Evolutionary conservation across 768 basidiomycete species (phyloP), one percentile per base, ranked within the genome.

Genomic region (Russula virescens): DNA sequence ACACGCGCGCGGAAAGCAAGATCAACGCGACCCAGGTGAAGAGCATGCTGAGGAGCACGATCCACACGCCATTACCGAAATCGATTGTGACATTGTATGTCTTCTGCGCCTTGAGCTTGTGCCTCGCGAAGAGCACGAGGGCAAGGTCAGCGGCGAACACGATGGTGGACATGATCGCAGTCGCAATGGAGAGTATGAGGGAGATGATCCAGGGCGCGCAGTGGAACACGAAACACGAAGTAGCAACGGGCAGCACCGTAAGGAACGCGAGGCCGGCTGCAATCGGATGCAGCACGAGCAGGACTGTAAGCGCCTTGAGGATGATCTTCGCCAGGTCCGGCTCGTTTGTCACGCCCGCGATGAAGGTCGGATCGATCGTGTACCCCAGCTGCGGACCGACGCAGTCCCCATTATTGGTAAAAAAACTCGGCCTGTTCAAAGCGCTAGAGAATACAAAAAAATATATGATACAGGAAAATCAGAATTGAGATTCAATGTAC

Each of bases 51-150:
- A 69, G 76, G 46, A 90, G 67, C n/a, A 83, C 79, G 82, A 91
- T 81, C 88, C 88, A 91, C 9, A 86, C 80, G 10, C 72, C 88
- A 63, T 85, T 83, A n/a, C 89, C 88, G 72, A 81, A 88, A 14
- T 71, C 63, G 10, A 86, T 78, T 0, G 67, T 71, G 28, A 89
- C 76, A 49, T 73, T 65, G 50, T 79, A 74, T 9, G 71, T 74
- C 0, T 78, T 69, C 16, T 81, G 35, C 14, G 72, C 68, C 31
- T 73, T 40, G 26, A 89, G 69, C 49, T 81, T 73, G 54, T 75
- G 68, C 68, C 73, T 76, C 13, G 82, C 83, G 7, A 81, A 73
- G 21, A 85, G 62, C 18, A 87, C 83, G 40, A 90, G 68, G 0
- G 83, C 85, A 28, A 89, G 63, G 69, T 91, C 89, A 1, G 81